These are phyloP conservation scores for Omphalotus guepiniiformis DNA, from an alignment of 768 basidiomycete species.

Conservation along the genomic window DNA sequence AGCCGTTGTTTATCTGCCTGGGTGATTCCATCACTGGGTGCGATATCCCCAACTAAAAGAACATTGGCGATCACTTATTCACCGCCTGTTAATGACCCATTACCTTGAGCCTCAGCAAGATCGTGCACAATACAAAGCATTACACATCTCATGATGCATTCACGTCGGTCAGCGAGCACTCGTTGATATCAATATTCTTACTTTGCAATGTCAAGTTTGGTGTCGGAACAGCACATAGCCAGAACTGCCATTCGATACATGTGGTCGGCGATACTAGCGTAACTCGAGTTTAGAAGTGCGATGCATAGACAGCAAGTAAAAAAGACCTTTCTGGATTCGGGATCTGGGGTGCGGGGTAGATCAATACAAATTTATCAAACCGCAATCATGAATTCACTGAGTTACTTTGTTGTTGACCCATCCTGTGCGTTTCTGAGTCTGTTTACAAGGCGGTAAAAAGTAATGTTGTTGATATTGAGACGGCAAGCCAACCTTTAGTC, in stretches of 20 bases:
- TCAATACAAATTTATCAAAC: constrained; percentile 4
- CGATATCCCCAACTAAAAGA: constrained; percentile 83
- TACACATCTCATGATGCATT: constrained; percentile 52
- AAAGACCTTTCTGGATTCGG: constrained; percentile 74
- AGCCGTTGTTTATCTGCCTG: constrained; percentile 75
- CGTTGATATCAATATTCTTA: constrained; percentile 19
- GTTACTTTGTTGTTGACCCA: constrained; percentile 84
- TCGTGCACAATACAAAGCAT: constrained; percentile 94
- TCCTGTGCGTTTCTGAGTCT: constrained; percentile 95
- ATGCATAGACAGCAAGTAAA: not conserved
- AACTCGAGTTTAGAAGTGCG: not conserved
- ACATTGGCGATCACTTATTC: no score
- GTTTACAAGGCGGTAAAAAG: not conserved
- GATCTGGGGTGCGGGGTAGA: constrained; percentile 43
- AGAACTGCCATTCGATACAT: constrained; percentile 98
- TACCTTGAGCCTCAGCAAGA: constrained; percentile 91
- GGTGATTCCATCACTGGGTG: constrained; percentile 82
- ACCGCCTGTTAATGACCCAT: constrained; percentile 4
- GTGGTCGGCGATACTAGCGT: constrained; percentile 81
- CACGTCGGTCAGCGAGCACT: not conserved
- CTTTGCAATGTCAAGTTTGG: constrained; percentile 70
- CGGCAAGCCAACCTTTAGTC: constrained; percentile 65
- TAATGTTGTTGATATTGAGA: not conserved
- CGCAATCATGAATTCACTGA: constrained; percentile 4
- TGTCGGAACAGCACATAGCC: constrained; percentile 80